Percentiles rank a stretch among this genome's conserved stretches.
These are phyloP conservation scores for Leishmania arabica DNA, from an alignment of 208 protist species.

Conservation along the genomic window DNA sequence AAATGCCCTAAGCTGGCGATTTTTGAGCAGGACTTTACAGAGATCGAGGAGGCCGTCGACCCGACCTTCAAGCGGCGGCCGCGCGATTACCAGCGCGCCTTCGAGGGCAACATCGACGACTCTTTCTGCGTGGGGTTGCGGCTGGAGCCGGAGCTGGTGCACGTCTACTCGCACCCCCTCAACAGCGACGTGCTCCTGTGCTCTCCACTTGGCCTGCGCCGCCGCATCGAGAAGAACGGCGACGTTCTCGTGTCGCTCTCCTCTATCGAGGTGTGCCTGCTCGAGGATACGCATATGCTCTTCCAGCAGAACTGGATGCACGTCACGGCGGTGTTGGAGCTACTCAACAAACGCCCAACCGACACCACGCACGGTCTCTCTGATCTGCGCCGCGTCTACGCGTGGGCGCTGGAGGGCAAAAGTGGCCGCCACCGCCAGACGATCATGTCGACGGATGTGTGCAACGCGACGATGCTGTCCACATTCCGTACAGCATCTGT, in stretches of 20 bases:
- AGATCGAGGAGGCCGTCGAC: constrained; percentile 88
- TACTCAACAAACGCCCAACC: constrained; percentile 82
- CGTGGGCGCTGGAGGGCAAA: constrained; percentile 78
- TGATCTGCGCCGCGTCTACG: constrained; percentile 91
- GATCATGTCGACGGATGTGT: constrained; percentile 80
- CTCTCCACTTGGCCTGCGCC: constrained; percentile 93
- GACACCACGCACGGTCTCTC: constrained; percentile 83
- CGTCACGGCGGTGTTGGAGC: constrained; percentile 62
- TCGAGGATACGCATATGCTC: constrained; percentile 96
- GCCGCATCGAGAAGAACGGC: constrained; percentile 76
- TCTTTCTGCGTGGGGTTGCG: constrained; percentile 94
- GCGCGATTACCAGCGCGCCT: constrained; percentile 91
- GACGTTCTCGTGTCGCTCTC: constrained; percentile 83
- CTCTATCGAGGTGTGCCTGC: constrained; percentile 94
- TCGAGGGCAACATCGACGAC: constrained; percentile 97
- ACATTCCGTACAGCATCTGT: constrained; percentile 78
- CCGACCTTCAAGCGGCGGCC: constrained; percentile 83
- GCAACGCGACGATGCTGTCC: constrained; percentile 86
- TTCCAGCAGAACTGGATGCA: constrained; percentile 98
- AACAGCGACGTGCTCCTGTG: constrained; percentile 96
- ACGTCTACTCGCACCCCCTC: constrained; percentile 91
- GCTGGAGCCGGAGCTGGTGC: constrained; percentile 65
- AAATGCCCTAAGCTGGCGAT: constrained; percentile 67
- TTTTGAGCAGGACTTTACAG: constrained; percentile 89
- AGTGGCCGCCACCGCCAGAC: constrained; percentile 93